Base-by-base conservation (phyloP, 805 yeast genomes). In the Candida xyloterini region DNA sequence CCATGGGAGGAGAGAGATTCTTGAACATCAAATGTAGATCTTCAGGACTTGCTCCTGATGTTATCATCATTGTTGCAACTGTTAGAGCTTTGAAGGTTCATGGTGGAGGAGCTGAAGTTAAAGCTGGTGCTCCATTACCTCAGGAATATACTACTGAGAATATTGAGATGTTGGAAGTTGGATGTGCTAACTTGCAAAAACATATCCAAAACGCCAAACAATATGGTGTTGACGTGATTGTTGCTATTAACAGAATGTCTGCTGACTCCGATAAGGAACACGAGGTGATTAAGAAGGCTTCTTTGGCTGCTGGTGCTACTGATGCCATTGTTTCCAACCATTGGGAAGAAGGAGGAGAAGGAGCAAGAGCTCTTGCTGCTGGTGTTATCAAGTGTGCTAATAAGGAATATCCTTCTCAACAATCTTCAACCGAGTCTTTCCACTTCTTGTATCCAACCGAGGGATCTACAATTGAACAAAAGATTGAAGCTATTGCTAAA, bases 1-100 rank as follows among this genome's bases (percentile, higher is more conserved):
- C 97, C 34, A 91, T 91, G 98, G 99, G 99, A 51, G 98, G 98
- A 53, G 99, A 91, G 71, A 78, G 98, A 57, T 91, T 91, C 69
- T 78, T 91, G 67, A 88, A 91, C 71, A 91, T 91, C 44, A 91
- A 91, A 70, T 89, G 97, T 65, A 81, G 98, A 62, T 75, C 95
- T 14, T 84, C 95, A 27, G 96, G 96, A 4, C 73, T 85, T 43
- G 67, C 73, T 27, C 98, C 98, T 27, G 95, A 90, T 61, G 84
- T 84, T 27, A 91, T 91, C 40, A 95, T 91, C 30, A 78, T 91
- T 54, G 98, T 91, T 43, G 96, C 97, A 27, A 91, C 98, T 24
- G 93, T 91, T 3, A 76, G 97, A 60, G 98, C 98, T n/a, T 78
- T 91, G 65, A 91, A 91, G 67, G 79, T 87, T 41, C 98, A 91